Evolutionary conservation across 345 rosid species (phyloP).

Genomic region (Alliaria petiolata): DNA sequence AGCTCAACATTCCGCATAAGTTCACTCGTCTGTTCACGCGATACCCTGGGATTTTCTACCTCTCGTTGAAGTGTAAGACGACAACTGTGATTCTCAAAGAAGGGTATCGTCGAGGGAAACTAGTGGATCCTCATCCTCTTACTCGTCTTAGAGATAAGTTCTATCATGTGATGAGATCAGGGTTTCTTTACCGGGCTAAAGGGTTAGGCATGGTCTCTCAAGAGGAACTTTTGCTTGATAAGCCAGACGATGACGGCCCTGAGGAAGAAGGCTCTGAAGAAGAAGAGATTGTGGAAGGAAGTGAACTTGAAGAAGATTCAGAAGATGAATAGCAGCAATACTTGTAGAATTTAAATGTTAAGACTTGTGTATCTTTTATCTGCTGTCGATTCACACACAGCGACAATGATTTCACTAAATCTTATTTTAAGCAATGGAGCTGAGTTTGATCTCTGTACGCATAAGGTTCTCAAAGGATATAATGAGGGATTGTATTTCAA

Average conservation of each 20-base stretch:
- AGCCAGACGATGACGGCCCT: constrained; percentile 34
- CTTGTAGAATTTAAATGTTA: neutral
- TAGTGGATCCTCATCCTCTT: constrained; percentile 82
- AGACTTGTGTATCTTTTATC: neutral
- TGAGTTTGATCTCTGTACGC: constrained; percentile 3
- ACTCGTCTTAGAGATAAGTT: constrained; percentile 67
- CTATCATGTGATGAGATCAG: constrained; percentile 87
- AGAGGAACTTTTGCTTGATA: constrained; percentile 42
- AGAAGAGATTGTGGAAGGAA: constrained; percentile 43
- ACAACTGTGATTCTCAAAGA: constrained; percentile 83
- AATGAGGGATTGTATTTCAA: constrained; percentile 24
- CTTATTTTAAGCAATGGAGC: no score
- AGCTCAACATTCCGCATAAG: constrained; percentile 77
- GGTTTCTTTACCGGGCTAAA: constrained; percentile 71
- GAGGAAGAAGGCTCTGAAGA: constrained; percentile 60
- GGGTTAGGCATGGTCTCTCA: constrained; percentile 51
- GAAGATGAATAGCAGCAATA: constrained; percentile 27
- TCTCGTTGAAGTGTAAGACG: constrained; percentile 91
- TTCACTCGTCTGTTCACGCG: constrained; percentile 86
- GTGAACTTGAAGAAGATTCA: constrained; percentile 48
- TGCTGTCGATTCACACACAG: no score
- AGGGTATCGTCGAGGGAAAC: constrained; percentile 74
- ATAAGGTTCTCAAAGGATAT: neutral
- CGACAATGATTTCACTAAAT: neutral
- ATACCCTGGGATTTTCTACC: constrained; percentile 94